Conservation (phyloP, 2,329 filamentous ascomycete genomes). For the Botrytis tulipae region DNA sequence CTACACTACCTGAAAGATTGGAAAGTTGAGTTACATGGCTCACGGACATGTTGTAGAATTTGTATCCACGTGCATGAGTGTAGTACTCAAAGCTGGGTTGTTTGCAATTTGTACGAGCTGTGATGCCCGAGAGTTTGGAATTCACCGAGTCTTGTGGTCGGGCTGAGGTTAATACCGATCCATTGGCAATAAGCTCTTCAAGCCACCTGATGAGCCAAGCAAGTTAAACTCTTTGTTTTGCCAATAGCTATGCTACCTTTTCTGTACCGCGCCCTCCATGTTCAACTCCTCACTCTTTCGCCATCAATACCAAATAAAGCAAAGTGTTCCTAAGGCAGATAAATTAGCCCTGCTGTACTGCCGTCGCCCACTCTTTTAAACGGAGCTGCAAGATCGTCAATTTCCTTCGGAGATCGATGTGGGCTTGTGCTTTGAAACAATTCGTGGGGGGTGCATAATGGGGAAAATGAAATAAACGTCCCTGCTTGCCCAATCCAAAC, state of each 20-base stretch:
- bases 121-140: slow-evolving; percentile 13
- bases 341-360: background rate
- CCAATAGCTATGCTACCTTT: background rate
- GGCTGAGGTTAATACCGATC: slow-evolving; percentile 14
- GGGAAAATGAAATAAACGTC: slow-evolving; percentile 14
- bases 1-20: background rate
- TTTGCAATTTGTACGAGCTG: slow-evolving; percentile 9
- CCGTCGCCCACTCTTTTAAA: background rate
- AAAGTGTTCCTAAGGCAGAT: background rate
- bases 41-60: slow-evolving; percentile 7
- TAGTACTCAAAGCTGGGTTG: background rate
- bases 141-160: slow-evolving; percentile 15
- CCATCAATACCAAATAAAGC: background rate
- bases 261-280: background rate
- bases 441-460: slow-evolving; percentile 14
- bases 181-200: background rate
- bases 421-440: slow-evolving; percentile 21
- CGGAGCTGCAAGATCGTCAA: slow-evolving; percentile 16
- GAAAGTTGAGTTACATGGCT: slow-evolving; percentile 13
- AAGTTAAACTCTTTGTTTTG: background rate
- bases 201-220: slow-evolving; percentile 5
- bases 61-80: slow-evolving; percentile 15
- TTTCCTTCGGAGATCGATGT: slow-evolving; percentile 17
- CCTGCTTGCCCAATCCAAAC: slow-evolving; percentile 6
- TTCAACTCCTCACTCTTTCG: background rate